Evolutionary conservation across 768 basidiomycete genomes (phyloP).

Genomic region (Russula sp.): DNA sequence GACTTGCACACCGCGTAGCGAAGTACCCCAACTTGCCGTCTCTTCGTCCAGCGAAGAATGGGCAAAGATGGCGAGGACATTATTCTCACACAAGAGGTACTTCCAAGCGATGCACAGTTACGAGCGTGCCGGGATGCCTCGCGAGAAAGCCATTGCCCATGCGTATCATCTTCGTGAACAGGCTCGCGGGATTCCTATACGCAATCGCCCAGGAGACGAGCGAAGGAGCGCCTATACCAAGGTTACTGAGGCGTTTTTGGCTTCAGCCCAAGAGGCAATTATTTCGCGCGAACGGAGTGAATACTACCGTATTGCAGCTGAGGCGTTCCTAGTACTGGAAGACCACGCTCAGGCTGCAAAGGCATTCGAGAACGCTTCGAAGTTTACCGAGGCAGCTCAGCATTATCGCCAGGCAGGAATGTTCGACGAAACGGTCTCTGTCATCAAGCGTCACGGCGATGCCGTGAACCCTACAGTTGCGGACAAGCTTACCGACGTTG

Average conservation of each 20-base stretch:
- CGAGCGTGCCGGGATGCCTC: slow-evolving; percentile 44
- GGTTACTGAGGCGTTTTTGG: slow-evolving; percentile 52
- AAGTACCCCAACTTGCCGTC: slow-evolving; percentile 53
- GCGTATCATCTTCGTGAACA: slow-evolving; percentile 55
- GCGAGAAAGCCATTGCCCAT: slow-evolving; percentile 47
- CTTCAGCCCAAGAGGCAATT: slow-evolving; percentile 39
- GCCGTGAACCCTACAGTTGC: slow-evolving; percentile 38
- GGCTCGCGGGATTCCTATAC: slow-evolving; percentile 40
- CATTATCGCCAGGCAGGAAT: slow-evolving; percentile 46
- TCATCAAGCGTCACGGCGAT: slow-evolving; percentile 40
- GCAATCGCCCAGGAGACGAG: slow-evolving; percentile 18
- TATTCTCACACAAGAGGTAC: slow-evolving; percentile 49
- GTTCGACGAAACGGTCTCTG: slow-evolving; percentile 50
- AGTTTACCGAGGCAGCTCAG: slow-evolving; percentile 44
- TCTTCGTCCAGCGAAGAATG: slow-evolving; percentile 51
- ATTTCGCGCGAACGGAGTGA: slow-evolving; percentile 32
- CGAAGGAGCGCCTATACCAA: slow-evolving; percentile 40
- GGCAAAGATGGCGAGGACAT: slow-evolving; percentile 40
- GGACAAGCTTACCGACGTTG: slow-evolving; percentile 42
- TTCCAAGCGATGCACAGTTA: slow-evolving; percentile 55
- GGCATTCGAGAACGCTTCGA: slow-evolving; percentile 41
- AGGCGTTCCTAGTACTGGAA: slow-evolving; percentile 45
- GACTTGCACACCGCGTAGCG: slow-evolving; percentile 47
- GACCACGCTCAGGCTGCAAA: slow-evolving; percentile 44
- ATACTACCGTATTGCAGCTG: slow-evolving; percentile 46